Conservation (phyloP, 768 basidiomycete species). For the Lactarius trivialis region DNA sequence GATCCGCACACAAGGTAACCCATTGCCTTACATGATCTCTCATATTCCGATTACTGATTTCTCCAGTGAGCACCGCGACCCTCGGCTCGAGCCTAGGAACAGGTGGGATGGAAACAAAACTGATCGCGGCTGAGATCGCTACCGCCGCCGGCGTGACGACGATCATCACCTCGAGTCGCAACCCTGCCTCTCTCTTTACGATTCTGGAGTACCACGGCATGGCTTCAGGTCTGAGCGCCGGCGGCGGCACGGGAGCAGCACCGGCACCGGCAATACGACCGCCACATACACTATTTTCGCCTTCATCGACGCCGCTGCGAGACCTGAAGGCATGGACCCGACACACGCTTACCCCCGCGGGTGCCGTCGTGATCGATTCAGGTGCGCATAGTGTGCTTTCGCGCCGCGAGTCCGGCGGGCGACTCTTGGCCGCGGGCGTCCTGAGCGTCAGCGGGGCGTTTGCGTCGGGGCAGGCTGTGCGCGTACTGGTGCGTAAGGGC, state of each 20-base stretch:
- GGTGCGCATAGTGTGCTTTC: conserved; percentile 87
- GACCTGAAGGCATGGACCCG: conserved; percentile 96
- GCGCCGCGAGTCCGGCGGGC: conserved; percentile 80
- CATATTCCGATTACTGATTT: not conserved
- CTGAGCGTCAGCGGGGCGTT: conserved; percentile 81
- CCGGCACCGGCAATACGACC: conserved; percentile 41
- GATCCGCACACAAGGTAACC: conserved; percentile 71
- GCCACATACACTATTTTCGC: conserved; percentile 83
- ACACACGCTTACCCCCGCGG: conserved; percentile 89
- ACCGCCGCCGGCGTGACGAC: conserved; percentile 93
- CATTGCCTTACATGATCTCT: conserved; percentile 21
- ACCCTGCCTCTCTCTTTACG: conserved; percentile 62
- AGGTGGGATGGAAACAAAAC: conserved; percentile 98
- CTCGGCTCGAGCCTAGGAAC: conserved; percentile 92
- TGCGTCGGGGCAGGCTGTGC: conserved; percentile 91
- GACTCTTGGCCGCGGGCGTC: conserved; percentile 89
- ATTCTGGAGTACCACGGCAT: conserved; percentile 72
- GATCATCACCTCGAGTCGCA: conserved; percentile 79
- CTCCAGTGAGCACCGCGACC: conserved; percentile 82
- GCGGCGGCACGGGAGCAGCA: conserved; percentile 18
- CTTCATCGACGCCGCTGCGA: conserved; percentile 60
- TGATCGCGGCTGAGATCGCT: conserved; percentile 96
- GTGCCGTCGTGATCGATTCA: conserved; percentile 79
- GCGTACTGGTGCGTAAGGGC: conserved; percentile 54
- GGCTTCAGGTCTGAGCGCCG: conserved; percentile 20